phyloP scores from a whole-genome alignment of 2,329 filamentous ascomycete species.

The Plectosphaerella sp. region DNA sequence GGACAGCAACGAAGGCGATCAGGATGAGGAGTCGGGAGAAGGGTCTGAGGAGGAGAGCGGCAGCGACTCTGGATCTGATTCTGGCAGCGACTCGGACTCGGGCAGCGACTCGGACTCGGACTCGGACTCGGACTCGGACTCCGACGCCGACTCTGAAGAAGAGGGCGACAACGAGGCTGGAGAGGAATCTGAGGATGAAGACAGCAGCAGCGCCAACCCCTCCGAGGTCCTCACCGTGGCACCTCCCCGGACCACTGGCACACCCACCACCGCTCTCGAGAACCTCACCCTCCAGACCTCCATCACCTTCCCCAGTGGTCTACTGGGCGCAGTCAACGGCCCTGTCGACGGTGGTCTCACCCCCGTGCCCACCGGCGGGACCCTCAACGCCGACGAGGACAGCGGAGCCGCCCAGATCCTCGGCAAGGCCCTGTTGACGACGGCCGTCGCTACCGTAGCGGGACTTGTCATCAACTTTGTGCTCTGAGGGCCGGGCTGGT shows the following conservation, averaged over 20 bases:
- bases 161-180: not conserved
- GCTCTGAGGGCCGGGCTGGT: not conserved
- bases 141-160: not conserved
- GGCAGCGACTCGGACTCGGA: not conserved
- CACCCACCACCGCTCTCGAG: not conserved
- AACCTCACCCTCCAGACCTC: conserved; percentile 1
- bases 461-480: not conserved
- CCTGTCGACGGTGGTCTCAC: not conserved
- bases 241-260: not conserved
- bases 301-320: not conserved
- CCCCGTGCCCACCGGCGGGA: not conserved
- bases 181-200: not conserved
- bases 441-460: not conserved
- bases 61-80: too few relatives aligned
- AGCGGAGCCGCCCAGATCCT: not conserved
- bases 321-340: not conserved
- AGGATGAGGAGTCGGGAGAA: not conserved
- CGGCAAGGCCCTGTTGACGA: not conserved
- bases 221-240: not conserved
- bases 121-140: not conserved
- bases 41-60: not conserved
- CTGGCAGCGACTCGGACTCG: not conserved
- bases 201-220: not conserved
- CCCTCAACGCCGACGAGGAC: not conserved
- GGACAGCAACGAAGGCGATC: not conserved